Evolutionary conservation across 305 asterid genomes (phyloP).

Genomic region (Solanum hybrid): DNA sequence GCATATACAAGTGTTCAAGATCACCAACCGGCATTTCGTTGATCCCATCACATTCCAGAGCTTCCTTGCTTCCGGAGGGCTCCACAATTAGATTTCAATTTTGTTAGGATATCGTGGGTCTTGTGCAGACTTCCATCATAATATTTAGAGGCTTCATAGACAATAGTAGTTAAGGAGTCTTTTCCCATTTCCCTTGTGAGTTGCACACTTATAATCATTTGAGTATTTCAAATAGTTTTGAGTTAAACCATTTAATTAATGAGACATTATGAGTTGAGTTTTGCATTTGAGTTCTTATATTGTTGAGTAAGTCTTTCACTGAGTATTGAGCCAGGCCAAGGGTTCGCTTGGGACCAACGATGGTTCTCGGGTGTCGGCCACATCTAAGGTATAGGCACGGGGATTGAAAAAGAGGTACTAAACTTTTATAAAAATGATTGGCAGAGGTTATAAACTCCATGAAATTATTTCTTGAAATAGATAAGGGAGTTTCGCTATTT

Average conservation of each 20-base stretch:
- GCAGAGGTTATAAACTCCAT: background rate
- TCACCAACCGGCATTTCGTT: background rate
- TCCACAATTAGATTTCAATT: background rate
- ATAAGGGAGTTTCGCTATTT: no score
- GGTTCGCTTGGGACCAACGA: background rate
- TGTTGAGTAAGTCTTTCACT: background rate
- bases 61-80: background rate
- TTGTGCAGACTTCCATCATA: background rate
- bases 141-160: background rate
- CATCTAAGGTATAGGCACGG: accelerated
- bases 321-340: background rate
- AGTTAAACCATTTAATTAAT: no score
- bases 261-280: background rate
- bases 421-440: no score
- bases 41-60: background rate
- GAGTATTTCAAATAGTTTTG: no score
- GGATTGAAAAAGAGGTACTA: background rate
- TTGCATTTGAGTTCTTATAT: background rate
- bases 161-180: background rate
- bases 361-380: no score
- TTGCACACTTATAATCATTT: no score
- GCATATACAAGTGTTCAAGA: background rate
- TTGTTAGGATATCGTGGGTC: background rate
- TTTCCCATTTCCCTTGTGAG: background rate
- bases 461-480: no score